Percentiles rank a stretch among this genome's conserved stretches.
Evolutionary conservation across 768 basidiomycete species (phyloP).

Genomic region (Podaxis sp.): DNA sequence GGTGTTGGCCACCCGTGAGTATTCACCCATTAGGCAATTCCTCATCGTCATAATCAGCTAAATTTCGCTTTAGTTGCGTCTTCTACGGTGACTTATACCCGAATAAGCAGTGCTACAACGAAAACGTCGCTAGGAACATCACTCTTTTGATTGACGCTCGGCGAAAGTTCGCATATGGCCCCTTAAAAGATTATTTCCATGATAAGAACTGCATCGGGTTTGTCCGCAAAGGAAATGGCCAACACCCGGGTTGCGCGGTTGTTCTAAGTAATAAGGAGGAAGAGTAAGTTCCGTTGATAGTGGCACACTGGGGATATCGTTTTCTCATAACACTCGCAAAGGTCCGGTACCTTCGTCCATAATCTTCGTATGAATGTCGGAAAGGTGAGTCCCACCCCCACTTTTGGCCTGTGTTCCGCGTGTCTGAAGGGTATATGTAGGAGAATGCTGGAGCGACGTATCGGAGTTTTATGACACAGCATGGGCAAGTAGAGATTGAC

Average conservation of each 20-base stretch:
- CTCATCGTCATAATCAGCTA: neutral
- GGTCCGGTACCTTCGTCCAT: slow-evolving; percentile 34
- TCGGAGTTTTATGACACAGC: slow-evolving; percentile 45
- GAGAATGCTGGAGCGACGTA: slow-evolving; percentile 39
- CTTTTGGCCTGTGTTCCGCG: slow-evolving; percentile 1
- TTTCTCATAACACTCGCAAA: slow-evolving; percentile 10
- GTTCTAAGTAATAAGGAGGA: slow-evolving; percentile 61
- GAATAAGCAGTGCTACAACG: slow-evolving; percentile 64
- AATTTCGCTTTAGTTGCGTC: slow-evolving; percentile 57
- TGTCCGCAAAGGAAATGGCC: slow-evolving; percentile 58
- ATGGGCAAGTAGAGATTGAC: slow-evolving; percentile 45
- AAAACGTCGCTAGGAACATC: slow-evolving; percentile 48
- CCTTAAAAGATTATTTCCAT: slow-evolving; percentile 56
- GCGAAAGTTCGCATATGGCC: slow-evolving; percentile 66
- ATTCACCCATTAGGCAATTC: neutral
- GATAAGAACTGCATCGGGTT: slow-evolving; percentile 70
- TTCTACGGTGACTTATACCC: slow-evolving; percentile 85
- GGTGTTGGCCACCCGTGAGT: slow-evolving; percentile 72
- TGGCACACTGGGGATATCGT: neutral
- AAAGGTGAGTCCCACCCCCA: slow-evolving; percentile 36
- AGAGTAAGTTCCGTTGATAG: slow-evolving; percentile 26
- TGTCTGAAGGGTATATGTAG: slow-evolving; percentile 20
- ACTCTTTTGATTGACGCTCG: slow-evolving; percentile 57
- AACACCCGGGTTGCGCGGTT: slow-evolving; percentile 64
- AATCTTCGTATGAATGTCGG: slow-evolving; percentile 69